A percentile compares a stretch with the other conserved stretches of the same genome.
Conservation (phyloP, 495 filamentous ascomycete species). For the Penicillium silybi region DNA sequence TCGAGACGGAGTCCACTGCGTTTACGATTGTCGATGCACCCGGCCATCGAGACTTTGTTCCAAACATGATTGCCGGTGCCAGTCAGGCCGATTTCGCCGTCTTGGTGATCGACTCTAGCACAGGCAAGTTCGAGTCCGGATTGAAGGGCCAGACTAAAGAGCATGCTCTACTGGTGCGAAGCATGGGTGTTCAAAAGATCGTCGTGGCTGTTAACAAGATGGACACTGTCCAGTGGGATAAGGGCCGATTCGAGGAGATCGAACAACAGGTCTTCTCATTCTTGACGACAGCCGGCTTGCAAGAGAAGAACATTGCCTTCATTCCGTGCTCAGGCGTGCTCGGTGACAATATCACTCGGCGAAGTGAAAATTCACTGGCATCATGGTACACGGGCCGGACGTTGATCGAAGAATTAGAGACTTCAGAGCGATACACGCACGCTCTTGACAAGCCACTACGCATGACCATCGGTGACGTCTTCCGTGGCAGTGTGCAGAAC, state of each 20-base stretch:
- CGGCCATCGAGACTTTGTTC: constrained; percentile 92
- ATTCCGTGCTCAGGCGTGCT: constrained; percentile 84
- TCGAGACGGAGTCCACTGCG: constrained; percentile 76
- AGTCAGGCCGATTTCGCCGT: constrained; percentile 96
- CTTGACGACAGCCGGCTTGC: constrained; percentile 75
- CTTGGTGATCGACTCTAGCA: constrained; percentile 84
- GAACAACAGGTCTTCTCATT: constrained; percentile 78
- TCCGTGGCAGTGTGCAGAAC: constrained; percentile 69
- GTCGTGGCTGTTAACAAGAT: constrained; percentile 95
- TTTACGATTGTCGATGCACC: constrained; percentile 97
- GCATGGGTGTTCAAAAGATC: constrained; percentile 84
- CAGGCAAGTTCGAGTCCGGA: constrained; percentile 87
- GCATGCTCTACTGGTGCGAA: constrained; percentile 83
- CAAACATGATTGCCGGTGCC: constrained; percentile 97
- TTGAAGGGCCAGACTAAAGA: constrained; percentile 93
- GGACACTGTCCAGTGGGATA: constrained; percentile 76
- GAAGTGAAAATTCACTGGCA: constrained; percentile 50
- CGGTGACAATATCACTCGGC: constrained; percentile 77
- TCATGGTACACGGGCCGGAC: constrained; percentile 79
- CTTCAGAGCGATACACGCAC: constrained; percentile 65
- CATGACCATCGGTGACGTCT: constrained; percentile 78
- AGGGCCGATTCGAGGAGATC: constrained; percentile 80
- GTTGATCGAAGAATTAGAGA: constrained; percentile 78
- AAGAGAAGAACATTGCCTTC: constrained; percentile 72
- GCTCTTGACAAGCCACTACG: constrained; percentile 76